Conservation (phyloP, 2,329 filamentous ascomycete genomes). For the Aschersonia sp. region DNA sequence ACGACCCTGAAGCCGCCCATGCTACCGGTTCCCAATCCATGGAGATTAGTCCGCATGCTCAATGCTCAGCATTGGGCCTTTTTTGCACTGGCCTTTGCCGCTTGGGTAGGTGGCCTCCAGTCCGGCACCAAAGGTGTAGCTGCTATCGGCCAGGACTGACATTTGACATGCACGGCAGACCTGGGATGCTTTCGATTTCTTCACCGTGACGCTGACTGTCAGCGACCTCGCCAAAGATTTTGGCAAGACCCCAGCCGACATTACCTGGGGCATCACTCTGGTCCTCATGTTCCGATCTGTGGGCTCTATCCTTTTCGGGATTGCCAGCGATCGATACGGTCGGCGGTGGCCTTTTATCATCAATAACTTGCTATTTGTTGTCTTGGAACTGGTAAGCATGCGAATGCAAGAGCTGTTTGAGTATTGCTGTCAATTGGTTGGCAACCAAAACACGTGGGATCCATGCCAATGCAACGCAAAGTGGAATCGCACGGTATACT, state of each 20-base stretch:
- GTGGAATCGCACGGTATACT: neutral
- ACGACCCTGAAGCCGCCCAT: slow-evolving; percentile 42
- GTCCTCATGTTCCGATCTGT: slow-evolving; percentile 46
- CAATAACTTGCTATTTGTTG: slow-evolving; percentile 59
- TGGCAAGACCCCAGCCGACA: slow-evolving; percentile 36
- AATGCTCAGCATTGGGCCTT: slow-evolving; percentile 37
- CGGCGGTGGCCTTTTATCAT: slow-evolving; percentile 60
- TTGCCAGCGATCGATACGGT: slow-evolving; percentile 40
- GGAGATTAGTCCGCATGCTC: slow-evolving; percentile 32
- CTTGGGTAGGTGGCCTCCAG: slow-evolving; percentile 30
- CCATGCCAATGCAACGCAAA: neutral
- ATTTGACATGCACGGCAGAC: slow-evolving; percentile 20
- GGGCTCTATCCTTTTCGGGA: slow-evolving; percentile 38
- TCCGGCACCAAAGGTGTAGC: too few species aligned
- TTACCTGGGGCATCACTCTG: slow-evolving; percentile 50
- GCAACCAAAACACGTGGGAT: neutral
- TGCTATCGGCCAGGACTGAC: too few species aligned
- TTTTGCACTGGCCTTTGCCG: slow-evolving; percentile 37
- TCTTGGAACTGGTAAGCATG: slow-evolving; percentile 51
- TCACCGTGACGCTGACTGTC: slow-evolving; percentile 46
- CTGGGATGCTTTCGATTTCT: slow-evolving; percentile 54
- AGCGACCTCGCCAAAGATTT: slow-evolving; percentile 38
- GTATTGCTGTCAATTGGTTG: too few species aligned
- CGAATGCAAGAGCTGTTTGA: too few species aligned
- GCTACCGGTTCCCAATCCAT: slow-evolving; percentile 36